Evolutionary conservation across 805 yeast species (phyloP), one percentile per base, ranked within the genome.

Genomic region (Ogataea allantospora): DNA sequence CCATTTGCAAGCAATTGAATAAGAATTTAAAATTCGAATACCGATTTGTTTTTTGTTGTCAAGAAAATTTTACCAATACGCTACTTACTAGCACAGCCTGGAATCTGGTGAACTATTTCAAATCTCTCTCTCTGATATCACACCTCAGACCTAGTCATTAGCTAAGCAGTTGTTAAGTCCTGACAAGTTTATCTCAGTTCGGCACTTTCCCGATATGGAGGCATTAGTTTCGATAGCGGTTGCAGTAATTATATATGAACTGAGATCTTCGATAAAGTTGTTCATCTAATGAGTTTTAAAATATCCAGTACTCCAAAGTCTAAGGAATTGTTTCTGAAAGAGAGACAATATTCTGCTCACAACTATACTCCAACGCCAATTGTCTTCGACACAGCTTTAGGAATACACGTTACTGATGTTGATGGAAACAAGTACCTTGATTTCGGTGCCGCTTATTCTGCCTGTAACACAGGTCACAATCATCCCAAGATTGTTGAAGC

Each of bases 1-100:
- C 91, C 95, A 85, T 84, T 33, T 34, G 40, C 15, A 13, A 17
- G 18, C 38, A 30, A 36, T 36, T 36, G 40, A 14, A 24, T 20
- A 18, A 30, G 32, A 28, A 15, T 15, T 8, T 9, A 12, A 13
- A 19, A 15, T 13, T 14, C 22, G 9, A 15, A 15, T 25, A 35
- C 24, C 15, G 20, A 24, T 30, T 17, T 19, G 25, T 25, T 33
- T 36, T 31, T 38, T 38, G 36, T 38, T 38, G 38, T 33, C 38
- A 33, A 29, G 38, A 33, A 38, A 33, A 38, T 36, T 36, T 36
- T 36, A 34, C 27, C 9, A 11, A 6, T 12, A n/a, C n/a, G 10
- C 24, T 16, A 19, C 15, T 10, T 17, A 17, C 11, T 17, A 14
- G 33, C 39, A 35, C 39, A 35, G 39, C 39, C 39, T 10, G 21